Evolutionary conservation across 2,329 filamentous ascomycete genomes (phyloP), one percentile per base, ranked within the genome.

Genomic region (Thelonectria olida): DNA sequence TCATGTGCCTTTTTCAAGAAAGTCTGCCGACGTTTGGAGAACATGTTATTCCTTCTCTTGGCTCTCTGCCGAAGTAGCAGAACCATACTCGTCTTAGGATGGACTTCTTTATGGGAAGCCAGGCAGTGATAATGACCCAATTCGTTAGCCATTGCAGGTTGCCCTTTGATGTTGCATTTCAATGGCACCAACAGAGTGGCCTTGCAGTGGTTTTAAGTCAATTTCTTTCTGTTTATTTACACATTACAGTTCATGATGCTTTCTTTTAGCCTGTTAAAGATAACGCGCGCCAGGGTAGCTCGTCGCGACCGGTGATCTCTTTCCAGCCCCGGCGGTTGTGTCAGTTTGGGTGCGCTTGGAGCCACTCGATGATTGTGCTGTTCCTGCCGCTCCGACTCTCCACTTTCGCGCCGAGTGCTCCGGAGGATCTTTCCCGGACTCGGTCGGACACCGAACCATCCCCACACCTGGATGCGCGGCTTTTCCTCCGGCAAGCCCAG

Each of bases 1-100:
- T 56, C 38, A 4, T 23, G 31, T 2, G 45, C 50, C 48, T 61
- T 61, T 34, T 55, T 55, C 7, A 55, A 25, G 20, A 55, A 34
- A 34, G 22, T 55, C 38, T 9, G 31, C n/a, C 20, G 20, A n/a
- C 53, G 15, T 48, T 55, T 55, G 1, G 28, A 55, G 20, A 55
- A 55, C 20, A 38, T 55, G 19, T 13, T 55, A 25, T 4, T 55
- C 53, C 42, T 36, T 36, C 42, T 48, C 31, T 47, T 55, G 15
- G 38, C 38, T 41, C n/a, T 19, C 17, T 19, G 15, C 5, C 38
- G 17, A 41, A 41, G 38, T 5, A 41, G 12, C 6, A 41, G 38
- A 41, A n/a, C 19, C 7, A 41, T 19, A 12, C n/a, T 38, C 12
- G 34, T 15, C 19, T 19, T 22, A 12, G 38, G n/a, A n/a, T 41